Evolutionary conservation across 306 rosid species (phyloP), one percentile per base, ranked within the genome.

Genomic region (Myrica gale): DNA sequence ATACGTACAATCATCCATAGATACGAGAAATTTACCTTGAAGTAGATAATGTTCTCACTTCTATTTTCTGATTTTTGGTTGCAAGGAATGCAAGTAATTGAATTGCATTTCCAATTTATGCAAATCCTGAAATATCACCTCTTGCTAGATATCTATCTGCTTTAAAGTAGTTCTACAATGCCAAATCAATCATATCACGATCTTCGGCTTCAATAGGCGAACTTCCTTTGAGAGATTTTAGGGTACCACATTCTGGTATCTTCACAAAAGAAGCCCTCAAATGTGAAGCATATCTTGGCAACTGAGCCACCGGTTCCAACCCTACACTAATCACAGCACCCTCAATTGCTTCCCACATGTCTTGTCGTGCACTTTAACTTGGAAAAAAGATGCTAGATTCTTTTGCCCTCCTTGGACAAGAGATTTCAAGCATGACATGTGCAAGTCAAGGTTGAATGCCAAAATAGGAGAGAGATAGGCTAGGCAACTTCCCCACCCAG

Each of bases 361-460:
- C 68, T 76, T 83, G 6, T 84, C 88, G n/a, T 80, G 81, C 69
- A 68, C 78, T 75, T 78, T 78, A 77, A 87, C 89, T 32, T 83
- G 81, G 57, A 92, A 92, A 83, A 89, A 92, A 48, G 92, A 85
- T 0, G 88, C 86, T 42, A 92, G 65, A 39, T 77, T 68, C 52
- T 86, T 89, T 79, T 89, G 86, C 20, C 97, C 96, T 63, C 81
- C 58, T 46, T 56, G 84, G 19, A 95, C 81, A 52, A 95, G 80
- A 42, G 90, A 84, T 71, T 91, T 90, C 73, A 95, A 85, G 80
- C 96, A 95, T 17, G 91, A 57, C 26, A 86, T 72, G 79, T 95
- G 99, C 83, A 95, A 82, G 84, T 85, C 82, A 53, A 92, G 95
- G 79, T 95, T 95, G 82, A 89, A 95, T 20, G 91, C 97, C 75